Percentiles rank a stretch among this genome's conserved stretches.
Conservation (phyloP, 1,284 basidiomycete species). For the Amylostereum areolatum region DNA sequence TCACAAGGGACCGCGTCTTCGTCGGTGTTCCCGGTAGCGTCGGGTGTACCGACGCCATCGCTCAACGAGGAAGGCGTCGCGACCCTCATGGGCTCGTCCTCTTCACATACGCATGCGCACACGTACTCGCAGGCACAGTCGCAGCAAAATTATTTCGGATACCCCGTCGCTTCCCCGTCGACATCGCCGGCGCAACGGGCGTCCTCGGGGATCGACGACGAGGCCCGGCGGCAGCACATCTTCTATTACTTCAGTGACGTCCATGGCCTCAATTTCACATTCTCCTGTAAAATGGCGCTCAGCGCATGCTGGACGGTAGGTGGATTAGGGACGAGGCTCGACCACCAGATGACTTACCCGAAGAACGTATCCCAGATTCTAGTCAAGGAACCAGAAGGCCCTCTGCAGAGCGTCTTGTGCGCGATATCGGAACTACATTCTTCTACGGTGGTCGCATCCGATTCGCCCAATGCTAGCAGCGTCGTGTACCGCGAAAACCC, state of each 20-base stretch:
- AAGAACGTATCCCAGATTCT: slow-evolving; percentile 40
- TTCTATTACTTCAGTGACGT: slow-evolving; percentile 26
- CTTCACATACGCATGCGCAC: no score
- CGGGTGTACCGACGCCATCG: no score
- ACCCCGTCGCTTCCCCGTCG: no score
- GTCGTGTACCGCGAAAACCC: slow-evolving; percentile 50
- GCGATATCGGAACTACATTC: slow-evolving; percentile 71
- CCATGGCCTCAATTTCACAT: slow-evolving; percentile 22
- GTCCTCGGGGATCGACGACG: slow-evolving; percentile 8
- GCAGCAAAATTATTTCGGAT: no score
- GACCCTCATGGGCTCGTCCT: no score
- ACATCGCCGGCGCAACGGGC: slow-evolving; percentile 5
- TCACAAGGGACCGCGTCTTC: no score
- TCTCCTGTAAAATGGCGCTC: slow-evolving; percentile 19
- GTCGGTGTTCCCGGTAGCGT: no score
- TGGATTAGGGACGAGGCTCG: slow-evolving; percentile 5
- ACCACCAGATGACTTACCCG: slow-evolving; percentile 15
- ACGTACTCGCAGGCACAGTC: no score
- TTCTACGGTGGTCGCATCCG: slow-evolving; percentile 53
- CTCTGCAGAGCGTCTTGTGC: slow-evolving; percentile 64
- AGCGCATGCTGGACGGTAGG: slow-evolving; percentile 9
- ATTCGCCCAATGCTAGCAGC: slow-evolving; percentile 25
- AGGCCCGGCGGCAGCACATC: slow-evolving; percentile 15
- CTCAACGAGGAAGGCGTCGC: no score
- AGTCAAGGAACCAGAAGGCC: slow-evolving; percentile 57